Evolutionary conservation across 2,329 filamentous ascomycete genomes (phyloP).

Genomic region (Calonectria pauciramosa): DNA sequence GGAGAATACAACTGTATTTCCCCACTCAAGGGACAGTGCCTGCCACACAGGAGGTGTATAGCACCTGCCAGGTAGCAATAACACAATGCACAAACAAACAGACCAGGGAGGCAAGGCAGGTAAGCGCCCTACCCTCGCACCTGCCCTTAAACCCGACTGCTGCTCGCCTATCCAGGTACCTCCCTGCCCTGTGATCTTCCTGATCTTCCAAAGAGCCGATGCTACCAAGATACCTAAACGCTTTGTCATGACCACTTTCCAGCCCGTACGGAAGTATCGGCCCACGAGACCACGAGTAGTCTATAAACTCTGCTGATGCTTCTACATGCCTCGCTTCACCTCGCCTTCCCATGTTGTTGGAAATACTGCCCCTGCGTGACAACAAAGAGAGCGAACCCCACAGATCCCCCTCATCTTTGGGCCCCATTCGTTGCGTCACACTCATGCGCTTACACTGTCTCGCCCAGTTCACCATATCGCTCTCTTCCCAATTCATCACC

Average conservation of each 20-base stretch:
- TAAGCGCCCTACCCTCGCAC: constrained; percentile 2
- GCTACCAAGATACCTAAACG: neutral
- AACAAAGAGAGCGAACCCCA: neutral
- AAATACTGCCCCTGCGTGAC: neutral
- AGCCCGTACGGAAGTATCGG: neutral
- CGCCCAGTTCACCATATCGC: neutral
- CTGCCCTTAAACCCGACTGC: constrained; percentile 7
- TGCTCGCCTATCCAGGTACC: neutral
- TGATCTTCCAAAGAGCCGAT: constrained; percentile 13
- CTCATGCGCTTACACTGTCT: constrained; percentile 6
- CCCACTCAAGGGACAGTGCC: neutral
- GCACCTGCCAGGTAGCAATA: neutral
- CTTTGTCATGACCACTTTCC: neutral
- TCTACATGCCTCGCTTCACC: neutral
- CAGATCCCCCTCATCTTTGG: neutral
- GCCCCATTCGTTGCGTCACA: constrained; percentile 9
- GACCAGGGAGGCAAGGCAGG: neutral
- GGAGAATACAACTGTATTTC: neutral
- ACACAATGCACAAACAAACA: neutral
- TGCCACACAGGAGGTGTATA: neutral
- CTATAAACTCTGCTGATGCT: neutral
- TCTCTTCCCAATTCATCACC: neutral
- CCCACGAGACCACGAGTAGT: neutral
- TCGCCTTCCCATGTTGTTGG: neutral
- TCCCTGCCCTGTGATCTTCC: constrained; percentile 18